A percentile compares a stretch with the other conserved stretches of the same genome.
Evolutionary conservation across 805 yeast genomes (phyloP).

Genomic region (Saturnispora kantuleensis): DNA sequence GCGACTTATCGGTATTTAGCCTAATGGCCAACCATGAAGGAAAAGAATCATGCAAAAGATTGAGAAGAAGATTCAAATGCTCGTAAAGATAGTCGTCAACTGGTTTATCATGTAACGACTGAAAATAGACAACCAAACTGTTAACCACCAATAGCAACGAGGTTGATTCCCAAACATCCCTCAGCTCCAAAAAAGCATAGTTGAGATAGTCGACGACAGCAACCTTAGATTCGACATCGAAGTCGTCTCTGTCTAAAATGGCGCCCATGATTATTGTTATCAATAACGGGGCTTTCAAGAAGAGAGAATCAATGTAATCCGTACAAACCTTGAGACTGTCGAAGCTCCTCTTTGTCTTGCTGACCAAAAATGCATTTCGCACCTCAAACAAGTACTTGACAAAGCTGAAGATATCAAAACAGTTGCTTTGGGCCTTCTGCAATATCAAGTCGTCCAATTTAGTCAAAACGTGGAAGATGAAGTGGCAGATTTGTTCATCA

Average conservation of each 20-base stretch:
- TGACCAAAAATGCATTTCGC: constrained; percentile 8
- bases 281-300: constrained; percentile 10
- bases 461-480: constrained; percentile 8
- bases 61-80: constrained; percentile 16
- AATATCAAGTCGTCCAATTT: constrained; percentile 5
- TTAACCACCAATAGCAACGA: constrained; percentile 14
- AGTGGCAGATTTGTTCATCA: constrained; percentile 7
- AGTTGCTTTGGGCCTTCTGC: background rate
- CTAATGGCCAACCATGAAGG: background rate
- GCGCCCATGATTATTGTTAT: constrained; percentile 11
- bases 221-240: background rate
- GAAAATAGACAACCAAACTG: constrained; percentile 11
- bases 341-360: constrained; percentile 5
- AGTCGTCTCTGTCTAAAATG: constrained; percentile 8
- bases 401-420: constrained; percentile 7
- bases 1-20: background rate
- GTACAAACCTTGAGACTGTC: constrained; percentile 10
- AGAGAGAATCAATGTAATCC: constrained; percentile 11
- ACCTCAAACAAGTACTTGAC: constrained; percentile 8
- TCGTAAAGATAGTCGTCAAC: constrained; percentile 12
- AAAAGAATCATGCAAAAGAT: constrained; percentile 14
- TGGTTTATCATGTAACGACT: background rate
- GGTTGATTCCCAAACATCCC: background rate
- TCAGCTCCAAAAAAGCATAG: constrained; percentile 16
- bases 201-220: constrained; percentile 18